Conservation (phyloP, 768 basidiomycete species). For the Boletus barrowsii region DNA sequence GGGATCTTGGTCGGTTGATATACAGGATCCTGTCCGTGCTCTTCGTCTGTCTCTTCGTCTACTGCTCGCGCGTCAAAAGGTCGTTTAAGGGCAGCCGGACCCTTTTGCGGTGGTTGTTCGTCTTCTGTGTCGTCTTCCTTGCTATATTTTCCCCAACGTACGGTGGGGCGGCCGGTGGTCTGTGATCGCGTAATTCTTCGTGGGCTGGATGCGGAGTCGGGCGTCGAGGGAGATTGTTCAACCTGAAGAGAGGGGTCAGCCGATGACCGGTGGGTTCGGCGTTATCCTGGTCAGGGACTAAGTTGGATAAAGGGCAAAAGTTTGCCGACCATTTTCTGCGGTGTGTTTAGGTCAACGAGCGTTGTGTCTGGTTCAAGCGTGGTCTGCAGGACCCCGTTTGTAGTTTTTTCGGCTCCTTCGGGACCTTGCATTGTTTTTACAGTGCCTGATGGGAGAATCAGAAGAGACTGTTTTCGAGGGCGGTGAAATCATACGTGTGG, state of each 20-base stretch:
- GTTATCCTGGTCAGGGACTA: conserved; percentile 25
- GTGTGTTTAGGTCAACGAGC: conserved; percentile 23
- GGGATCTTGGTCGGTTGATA: conserved; percentile 28
- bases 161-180: conserved; percentile 32
- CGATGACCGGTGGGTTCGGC: conserved; percentile 28
- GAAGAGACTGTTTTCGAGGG: not conserved
- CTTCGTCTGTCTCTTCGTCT: conserved; percentile 34
- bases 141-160: conserved; percentile 34
- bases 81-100: conserved; percentile 29
- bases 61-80: conserved; percentile 34
- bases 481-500: not conserved
- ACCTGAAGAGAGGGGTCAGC: conserved; percentile 23
- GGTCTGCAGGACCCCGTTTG: conserved; percentile 7
- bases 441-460: conserved; percentile 30
- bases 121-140: conserved; percentile 30
- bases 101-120: conserved; percentile 16
- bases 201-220: conserved; percentile 23
- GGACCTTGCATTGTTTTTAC: conserved; percentile 33
- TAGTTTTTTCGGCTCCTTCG: conserved; percentile 21
- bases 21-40: conserved; percentile 18
- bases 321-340: conserved; percentile 29
- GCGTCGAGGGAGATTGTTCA: conserved; percentile 18
- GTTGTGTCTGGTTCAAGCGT: conserved; percentile 19
- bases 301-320: conserved; percentile 31
- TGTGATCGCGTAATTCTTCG: conserved; percentile 34